A percentile compares a stretch with the other conserved stretches of the same genome.
Conservation (phyloP, 1,284 basidiomycete species). For the Inonotus obliquus region DNA sequence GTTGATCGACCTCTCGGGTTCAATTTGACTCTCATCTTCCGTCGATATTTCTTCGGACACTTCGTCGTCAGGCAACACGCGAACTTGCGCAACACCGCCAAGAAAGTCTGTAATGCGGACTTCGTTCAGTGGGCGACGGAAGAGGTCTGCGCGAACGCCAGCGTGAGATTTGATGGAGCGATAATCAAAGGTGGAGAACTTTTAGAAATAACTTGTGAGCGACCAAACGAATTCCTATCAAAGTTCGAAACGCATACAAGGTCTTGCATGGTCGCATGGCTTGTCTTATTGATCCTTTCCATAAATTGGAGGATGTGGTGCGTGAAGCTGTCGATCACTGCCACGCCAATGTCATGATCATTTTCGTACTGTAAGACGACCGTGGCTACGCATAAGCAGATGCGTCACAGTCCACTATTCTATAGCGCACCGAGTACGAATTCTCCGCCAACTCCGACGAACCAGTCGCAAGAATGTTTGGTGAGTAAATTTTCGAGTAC, state of each 20-base stretch:
- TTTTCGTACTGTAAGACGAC: constrained; percentile 80
- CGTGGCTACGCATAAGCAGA: background rate
- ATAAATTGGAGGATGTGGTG: constrained; percentile 90
- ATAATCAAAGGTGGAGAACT: constrained; percentile 83
- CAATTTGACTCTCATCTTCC: background rate
- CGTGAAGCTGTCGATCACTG: constrained; percentile 94
- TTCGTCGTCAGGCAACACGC: constrained; percentile 32
- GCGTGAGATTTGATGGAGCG: constrained; percentile 78
- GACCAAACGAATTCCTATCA: background rate
- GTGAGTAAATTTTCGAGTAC: constrained; percentile 93
- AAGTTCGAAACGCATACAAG: constrained; percentile 51
- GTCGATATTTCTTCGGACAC: background rate
- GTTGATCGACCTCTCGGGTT: background rate
- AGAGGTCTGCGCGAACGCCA: constrained; percentile 85
- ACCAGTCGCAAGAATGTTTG: constrained; percentile 92
- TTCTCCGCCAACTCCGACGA: constrained; percentile 87
- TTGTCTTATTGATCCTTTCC: constrained; percentile 91
- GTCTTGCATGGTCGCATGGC: constrained; percentile 75
- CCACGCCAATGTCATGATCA: constrained; percentile 90
- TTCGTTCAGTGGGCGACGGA: constrained; percentile 60
- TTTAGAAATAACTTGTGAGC: background rate
- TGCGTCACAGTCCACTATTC: background rate
- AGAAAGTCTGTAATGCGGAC: constrained; percentile 93
- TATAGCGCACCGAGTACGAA: constrained; percentile 75
- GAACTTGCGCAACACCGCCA: constrained; percentile 85